Evolutionary conservation across 1,284 basidiomycete genomes (phyloP), one percentile per base, ranked within the genome.

Genomic region (Cryptococcus sp.): DNA sequence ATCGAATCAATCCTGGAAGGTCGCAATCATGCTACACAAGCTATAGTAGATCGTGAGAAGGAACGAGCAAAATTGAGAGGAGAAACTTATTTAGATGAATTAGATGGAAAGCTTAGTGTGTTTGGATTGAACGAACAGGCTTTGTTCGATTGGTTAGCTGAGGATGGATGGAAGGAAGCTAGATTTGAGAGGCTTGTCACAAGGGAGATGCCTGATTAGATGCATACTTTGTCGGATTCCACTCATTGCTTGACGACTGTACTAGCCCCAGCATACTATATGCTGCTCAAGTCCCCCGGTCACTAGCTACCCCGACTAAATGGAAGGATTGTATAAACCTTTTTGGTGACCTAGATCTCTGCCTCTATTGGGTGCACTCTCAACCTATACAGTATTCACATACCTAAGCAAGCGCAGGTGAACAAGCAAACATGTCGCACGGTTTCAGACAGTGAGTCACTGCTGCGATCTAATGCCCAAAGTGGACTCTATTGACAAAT

Each of bases 61-160:
- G 89, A 55, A 82, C 85, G 59, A 81, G 84, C 46, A 70, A 77
- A 46, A 61, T 77, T 49, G 31, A 68, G 67, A 22, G 76, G 73
- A 19, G 68, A 72, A 40, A 60, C 61, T 23, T 74, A 64, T 24
- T 63, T 70, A 39, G 76, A 87, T 9, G 78, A 85, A 56, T 82
- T 84, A 5, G 74, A 77, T 56, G 89, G 86, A 24, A 88, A 86
- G 64, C 90, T 94, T 69, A 86, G 87, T 64, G 87, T 90, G 53
- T 92, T 94, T 69, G 88, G 87, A 4, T 78, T 91, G 5, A 84
- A 86, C 54, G 92, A 94, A 72, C 87, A 91, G 61, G 78, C 79
- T 48, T 85, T 92, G 83, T 85, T 88, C 37, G 88, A 89, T 37
- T 90, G 88, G 88, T 56, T 76, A 41, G 62, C 57, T 21, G 46